Evolutionary conservation across 2,329 filamentous ascomycete genomes (phyloP).

Genomic region (Diaporthe vexans): DNA sequence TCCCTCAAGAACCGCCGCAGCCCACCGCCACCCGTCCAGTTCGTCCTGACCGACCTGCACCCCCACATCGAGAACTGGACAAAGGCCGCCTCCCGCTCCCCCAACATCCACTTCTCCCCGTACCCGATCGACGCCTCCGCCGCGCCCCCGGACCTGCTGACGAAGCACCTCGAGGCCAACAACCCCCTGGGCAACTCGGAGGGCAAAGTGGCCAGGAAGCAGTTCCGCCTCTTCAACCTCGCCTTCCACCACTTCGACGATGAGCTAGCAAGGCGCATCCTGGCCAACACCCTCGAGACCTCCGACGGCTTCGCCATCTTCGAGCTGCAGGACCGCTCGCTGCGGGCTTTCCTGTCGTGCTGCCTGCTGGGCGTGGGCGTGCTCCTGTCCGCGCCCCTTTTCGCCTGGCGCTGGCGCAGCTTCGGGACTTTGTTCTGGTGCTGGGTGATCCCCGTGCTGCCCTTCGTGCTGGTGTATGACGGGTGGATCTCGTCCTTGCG

Average conservation of each 20-base stretch:
- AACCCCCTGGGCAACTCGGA: neutral
- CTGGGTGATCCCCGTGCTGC: constrained; percentile 76
- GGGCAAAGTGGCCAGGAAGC: constrained; percentile 51
- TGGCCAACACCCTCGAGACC: constrained; percentile 75
- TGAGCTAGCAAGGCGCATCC: constrained; percentile 68
- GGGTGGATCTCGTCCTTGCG: constrained; percentile 77
- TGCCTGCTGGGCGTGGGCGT: constrained; percentile 66
- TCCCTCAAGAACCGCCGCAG: neutral
- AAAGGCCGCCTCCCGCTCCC: constrained; percentile 63
- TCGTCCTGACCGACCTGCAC: constrained; percentile 76
- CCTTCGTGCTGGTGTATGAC: constrained; percentile 77
- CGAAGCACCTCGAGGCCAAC: constrained; percentile 39
- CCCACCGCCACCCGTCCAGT: constrained; percentile 57
- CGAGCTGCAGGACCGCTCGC: constrained; percentile 78
- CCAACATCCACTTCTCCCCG: constrained; percentile 71
- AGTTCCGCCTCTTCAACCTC: constrained; percentile 80
- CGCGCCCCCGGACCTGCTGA: constrained; percentile 66
- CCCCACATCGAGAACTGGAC: constrained; percentile 75
- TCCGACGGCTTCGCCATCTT: constrained; percentile 79
- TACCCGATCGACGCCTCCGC: constrained; percentile 75
- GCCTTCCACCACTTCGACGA: constrained; percentile 85
- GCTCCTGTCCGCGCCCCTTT: constrained; percentile 65
- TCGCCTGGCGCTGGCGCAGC: constrained; percentile 66
- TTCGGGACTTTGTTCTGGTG: constrained; percentile 73
- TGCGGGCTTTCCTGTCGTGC: constrained; percentile 67